Evolutionary conservation across 208 protist species (phyloP), one percentile per base, ranked within the genome.

Genomic region (Blechomonas ayalai): DNA sequence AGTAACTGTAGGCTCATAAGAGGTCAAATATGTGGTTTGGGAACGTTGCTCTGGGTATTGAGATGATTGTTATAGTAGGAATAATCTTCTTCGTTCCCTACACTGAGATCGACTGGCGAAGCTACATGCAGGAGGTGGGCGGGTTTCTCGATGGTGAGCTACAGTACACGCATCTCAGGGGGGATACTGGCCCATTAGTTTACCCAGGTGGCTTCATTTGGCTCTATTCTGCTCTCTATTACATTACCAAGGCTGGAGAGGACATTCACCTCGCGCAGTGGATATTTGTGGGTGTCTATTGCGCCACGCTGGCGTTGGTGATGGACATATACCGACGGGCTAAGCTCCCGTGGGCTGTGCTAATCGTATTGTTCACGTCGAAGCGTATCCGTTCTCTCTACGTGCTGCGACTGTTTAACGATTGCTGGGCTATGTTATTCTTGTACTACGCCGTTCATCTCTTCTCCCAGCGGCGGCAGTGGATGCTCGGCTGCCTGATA

Each of bases 141-240:
- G 73, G 66, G 5, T 84, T 95, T 27, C 44, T 84, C 2, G 47
- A 73, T 16, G 89, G 82, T 20, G 65, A 92, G 44, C 51, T 80
- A 9, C 55, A 96, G 59, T 96, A 96, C 64, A 34, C n/a, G 8
- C 40, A 87, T 18, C 61, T 96, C 3, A 63, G 59, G 29, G 85
- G 81, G 16, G 58, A 68, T 32, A 93, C 82, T 13, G 89, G 80
- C n/a, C 85, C 84, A 19, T 54, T 95, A 6, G 85, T 92, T n/a
- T 95, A 95, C 54, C 89, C 89, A 24, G 82, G 60, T 15, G 82
- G 87, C 34, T 96, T 93, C 59, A 68, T 95, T 9, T 96, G 83
- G 66, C 56, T 94, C 38, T 95, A 83, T 56, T 67, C 63, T 32
- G 70, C 63, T 6, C 68, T 96, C 20, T 87, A 74, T 53, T 74